These are phyloP conservation scores for Fraxinus ornus DNA, from an alignment of 305 asterid species.

Conservation along the genomic window DNA sequence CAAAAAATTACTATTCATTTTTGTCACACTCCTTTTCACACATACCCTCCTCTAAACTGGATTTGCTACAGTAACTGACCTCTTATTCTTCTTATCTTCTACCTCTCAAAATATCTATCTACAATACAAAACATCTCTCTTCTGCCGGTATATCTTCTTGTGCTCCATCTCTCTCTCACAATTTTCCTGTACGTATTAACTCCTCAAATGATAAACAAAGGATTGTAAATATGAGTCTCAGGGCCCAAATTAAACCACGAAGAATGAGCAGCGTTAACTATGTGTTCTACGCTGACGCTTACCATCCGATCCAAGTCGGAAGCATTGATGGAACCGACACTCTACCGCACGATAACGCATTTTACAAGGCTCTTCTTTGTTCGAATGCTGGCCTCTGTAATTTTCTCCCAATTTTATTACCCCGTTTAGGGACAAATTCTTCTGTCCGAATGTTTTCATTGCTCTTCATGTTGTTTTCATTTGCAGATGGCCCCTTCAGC, in stretches of 20 bases:
- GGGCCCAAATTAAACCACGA: not conserved
- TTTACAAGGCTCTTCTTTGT: slow-evolving; percentile 82
- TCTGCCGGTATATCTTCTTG: too few relatives aligned
- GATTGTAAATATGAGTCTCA: not conserved
- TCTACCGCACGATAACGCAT: slow-evolving; percentile 80
- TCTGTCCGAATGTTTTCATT: not conserved
- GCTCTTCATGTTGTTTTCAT: not conserved
- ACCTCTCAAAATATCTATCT: too few relatives aligned
- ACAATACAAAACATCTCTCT: too few relatives aligned
- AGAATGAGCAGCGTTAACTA: slow-evolving; percentile 38
- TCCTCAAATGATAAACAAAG: not conserved
- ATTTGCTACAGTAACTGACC: too few relatives aligned
- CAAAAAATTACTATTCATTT: too few relatives aligned
- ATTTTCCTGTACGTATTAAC: too few relatives aligned
- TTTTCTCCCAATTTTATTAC: not conserved
- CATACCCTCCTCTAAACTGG: too few relatives aligned
- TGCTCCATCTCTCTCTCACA: too few relatives aligned
- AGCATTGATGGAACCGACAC: slow-evolving; percentile 94
- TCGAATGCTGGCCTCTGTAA: slow-evolving; percentile 80
- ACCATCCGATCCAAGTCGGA: slow-evolving; percentile 96
- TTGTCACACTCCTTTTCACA: too few relatives aligned
- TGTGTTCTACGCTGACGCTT: slow-evolving; percentile 74
- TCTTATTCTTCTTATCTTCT: too few relatives aligned
- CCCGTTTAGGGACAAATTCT: not conserved
- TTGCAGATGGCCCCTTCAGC: slow-evolving; percentile 83